Conservation (phyloP, 2,329 filamentous ascomycete genomes). For the Podosphaera xanthii region DNA sequence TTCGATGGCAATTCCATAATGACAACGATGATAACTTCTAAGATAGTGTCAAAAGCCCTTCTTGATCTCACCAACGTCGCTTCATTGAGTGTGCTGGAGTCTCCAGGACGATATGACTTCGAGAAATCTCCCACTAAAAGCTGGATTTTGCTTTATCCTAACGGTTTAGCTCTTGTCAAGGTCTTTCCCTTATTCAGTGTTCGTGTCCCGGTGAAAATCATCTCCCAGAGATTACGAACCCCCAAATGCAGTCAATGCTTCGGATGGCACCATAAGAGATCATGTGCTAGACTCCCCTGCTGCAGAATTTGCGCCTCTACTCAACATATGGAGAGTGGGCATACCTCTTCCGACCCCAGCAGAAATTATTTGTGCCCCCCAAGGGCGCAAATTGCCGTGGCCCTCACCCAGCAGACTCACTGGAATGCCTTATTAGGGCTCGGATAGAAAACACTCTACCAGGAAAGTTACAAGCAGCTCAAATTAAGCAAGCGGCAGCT, state of each 20-base stretch:
- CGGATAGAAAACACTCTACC: too few species aligned
- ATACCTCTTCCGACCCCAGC: too few species aligned
- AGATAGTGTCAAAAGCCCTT: background rate
- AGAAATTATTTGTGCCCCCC: background rate
- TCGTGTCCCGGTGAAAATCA: background rate
- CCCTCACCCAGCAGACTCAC: background rate
- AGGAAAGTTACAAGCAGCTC: too few species aligned
- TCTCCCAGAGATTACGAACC: background rate
- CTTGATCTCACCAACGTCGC: background rate
- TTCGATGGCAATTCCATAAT: background rate
- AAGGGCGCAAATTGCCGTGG: background rate
- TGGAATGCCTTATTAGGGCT: background rate
- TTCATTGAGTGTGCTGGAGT: background rate
- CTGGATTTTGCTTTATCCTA: background rate
- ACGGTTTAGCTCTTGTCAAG: background rate
- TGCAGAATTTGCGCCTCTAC: too few species aligned
- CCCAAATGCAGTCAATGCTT: background rate
- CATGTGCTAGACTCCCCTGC: too few species aligned
- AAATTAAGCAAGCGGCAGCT: too few species aligned
- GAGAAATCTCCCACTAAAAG: background rate
- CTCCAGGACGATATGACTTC: background rate
- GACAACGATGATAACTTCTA: background rate
- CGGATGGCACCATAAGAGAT: background rate
- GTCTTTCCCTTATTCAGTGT: background rate
- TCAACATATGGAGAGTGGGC: too few species aligned